Conservation (phyloP, 257 asterid species). For the Solanum pinnatisectum region DNA sequence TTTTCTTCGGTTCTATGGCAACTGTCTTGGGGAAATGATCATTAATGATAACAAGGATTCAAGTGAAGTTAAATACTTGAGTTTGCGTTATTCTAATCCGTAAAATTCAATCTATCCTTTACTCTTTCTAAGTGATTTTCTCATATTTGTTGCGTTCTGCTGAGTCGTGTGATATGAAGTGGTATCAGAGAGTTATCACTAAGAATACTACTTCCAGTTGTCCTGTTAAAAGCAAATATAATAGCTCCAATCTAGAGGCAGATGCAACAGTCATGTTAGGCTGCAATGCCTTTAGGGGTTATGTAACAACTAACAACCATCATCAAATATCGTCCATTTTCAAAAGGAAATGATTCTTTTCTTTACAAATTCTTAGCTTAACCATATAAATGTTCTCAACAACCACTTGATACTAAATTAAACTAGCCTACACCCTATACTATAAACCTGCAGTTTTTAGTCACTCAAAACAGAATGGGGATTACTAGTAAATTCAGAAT, state of each 20-base stretch:
- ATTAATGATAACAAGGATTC: not conserved
- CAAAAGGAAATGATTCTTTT: not conserved
- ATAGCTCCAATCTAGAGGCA: not conserved
- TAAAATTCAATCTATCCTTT: not conserved
- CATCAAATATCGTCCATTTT: not conserved
- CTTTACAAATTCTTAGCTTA: not conserved
- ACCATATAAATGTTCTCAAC: not conserved
- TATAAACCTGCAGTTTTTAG: not conserved
- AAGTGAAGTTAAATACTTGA: not conserved
- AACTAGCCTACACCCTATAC: not conserved
- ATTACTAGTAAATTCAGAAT: not conserved
- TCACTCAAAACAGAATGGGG: not conserved
- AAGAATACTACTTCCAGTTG: not conserved
- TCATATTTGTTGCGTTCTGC: not conserved
- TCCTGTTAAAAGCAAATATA: not conserved
- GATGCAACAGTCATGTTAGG: not conserved
- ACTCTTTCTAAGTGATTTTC: not conserved
- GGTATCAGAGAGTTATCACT: not conserved
- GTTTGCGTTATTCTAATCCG: not conserved
- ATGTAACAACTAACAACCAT: not conserved
- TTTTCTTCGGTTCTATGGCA: not conserved
- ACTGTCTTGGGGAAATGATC: not conserved
- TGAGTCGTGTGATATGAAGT: not conserved
- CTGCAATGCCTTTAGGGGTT: not conserved
- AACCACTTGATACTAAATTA: not conserved